These are phyloP conservation scores for Epipyxis sp. DNA, from an alignment of 108 stramenopile species.

Conservation along the genomic window DNA sequence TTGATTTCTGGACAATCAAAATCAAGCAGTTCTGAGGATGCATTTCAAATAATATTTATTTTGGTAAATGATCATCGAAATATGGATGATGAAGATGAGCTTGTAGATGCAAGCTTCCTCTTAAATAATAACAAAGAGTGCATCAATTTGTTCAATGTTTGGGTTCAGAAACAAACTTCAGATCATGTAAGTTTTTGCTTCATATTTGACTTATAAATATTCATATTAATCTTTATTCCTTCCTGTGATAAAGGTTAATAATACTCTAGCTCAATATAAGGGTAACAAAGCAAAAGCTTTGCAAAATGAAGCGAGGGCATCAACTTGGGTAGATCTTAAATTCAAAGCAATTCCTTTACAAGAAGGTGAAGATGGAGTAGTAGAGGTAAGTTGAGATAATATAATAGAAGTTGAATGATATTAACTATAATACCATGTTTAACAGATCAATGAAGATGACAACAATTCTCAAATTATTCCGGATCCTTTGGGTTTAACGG, in stretches of 20 bases:
- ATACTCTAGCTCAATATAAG: not conserved
- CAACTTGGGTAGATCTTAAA: not conserved
- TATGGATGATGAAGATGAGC: slow-evolving; percentile 15
- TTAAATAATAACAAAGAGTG: not conserved
- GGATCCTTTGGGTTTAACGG: slow-evolving; percentile 18
- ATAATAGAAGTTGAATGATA: too few species aligned
- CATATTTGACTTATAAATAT: too few species aligned
- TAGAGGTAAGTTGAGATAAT: too few species aligned
- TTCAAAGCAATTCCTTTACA: slow-evolving; percentile 20
- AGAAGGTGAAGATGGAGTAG: slow-evolving; percentile 29
- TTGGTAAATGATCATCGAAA: slow-evolving; percentile 15
- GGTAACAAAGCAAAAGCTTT: too few species aligned
- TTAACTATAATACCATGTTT: too few species aligned
- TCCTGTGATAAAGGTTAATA: not conserved
- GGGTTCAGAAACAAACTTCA: slow-evolving; percentile 1
- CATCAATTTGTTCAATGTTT: not conserved
- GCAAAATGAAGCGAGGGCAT: not conserved
- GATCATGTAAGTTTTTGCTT: slow-evolving; percentile 21
- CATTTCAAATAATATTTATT: slow-evolving; percentile 7
- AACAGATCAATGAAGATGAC: not conserved
- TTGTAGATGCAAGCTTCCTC: not conserved
- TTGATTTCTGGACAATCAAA: not conserved
- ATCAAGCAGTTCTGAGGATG: slow-evolving; percentile 8
- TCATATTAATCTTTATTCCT: not conserved
- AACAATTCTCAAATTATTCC: not conserved